Conservation (phyloP, 176 grass and related monocot species). For the Zizania latifolia region DNA sequence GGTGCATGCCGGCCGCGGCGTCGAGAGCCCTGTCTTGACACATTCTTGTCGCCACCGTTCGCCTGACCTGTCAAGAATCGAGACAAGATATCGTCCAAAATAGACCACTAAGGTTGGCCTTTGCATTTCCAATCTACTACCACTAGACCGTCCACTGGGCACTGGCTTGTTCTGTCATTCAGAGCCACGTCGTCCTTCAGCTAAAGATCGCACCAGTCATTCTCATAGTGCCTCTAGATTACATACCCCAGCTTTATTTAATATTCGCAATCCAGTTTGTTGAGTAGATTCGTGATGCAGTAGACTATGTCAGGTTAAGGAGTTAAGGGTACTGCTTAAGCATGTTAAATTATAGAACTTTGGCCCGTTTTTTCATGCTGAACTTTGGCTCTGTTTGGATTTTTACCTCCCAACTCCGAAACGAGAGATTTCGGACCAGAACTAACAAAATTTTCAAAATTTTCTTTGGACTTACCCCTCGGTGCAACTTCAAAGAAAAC, state of each 20-base stretch:
- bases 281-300: background rate
- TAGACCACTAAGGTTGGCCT: background rate
- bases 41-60: background rate
- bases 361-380: background rate
- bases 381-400: no score
- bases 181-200: no score
- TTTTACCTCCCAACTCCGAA: no score
- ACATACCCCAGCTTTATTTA: background rate
- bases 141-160: background rate
- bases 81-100: background rate
- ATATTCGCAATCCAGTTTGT: background rate
- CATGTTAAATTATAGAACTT: background rate
- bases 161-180: no score
- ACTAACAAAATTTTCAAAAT: no score
- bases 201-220: background rate
- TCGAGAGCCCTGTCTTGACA: slow-evolving; percentile 12
- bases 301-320: no score
- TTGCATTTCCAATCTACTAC: background rate
- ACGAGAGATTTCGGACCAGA: no score
- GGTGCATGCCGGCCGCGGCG: background rate
- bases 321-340: no score
- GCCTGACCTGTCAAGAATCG: background rate
- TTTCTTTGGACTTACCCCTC: no score
- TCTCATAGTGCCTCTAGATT: background rate
- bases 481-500: no score